These are phyloP conservation scores for Ascoidea tarda DNA, from an alignment of 805 yeast genomes.

Conservation along the genomic window DNA sequence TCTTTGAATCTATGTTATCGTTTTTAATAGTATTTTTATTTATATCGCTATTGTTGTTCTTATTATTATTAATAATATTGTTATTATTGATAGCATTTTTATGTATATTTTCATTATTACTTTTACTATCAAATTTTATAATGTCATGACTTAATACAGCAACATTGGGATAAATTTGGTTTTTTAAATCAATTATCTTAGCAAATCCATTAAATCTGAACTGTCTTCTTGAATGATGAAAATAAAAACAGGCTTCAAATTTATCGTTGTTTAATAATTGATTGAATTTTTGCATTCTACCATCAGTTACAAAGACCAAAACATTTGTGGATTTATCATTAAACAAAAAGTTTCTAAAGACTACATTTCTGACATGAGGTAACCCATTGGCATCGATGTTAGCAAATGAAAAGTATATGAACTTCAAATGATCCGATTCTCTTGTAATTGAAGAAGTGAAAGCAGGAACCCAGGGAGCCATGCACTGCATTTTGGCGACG, in stretches of 20 bases:
- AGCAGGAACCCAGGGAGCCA: slow-evolving; percentile 72
- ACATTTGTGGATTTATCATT: slow-evolving; percentile 54
- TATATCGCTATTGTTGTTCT: background rate
- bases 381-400: slow-evolving; percentile 35
- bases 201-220: slow-evolving; percentile 62
- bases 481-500: slow-evolving; percentile 19
- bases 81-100: background rate
- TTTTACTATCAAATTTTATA: slow-evolving; percentile 10
- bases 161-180: slow-evolving; percentile 4
- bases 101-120: background rate
- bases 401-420: slow-evolving; percentile 51
- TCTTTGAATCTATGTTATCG: background rate
- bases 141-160: slow-evolving; percentile 18
- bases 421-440: slow-evolving; percentile 30
- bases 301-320: slow-evolving; percentile 57
- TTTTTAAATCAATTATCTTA: slow-evolving; percentile 22
- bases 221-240: slow-evolving; percentile 46
- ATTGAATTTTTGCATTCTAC: slow-evolving; percentile 46
- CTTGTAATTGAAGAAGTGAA: slow-evolving; percentile 39
- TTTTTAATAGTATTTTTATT: slow-evolving; percentile 1
- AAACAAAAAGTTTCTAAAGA: slow-evolving; percentile 64
- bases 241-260: slow-evolving; percentile 70
- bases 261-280: slow-evolving; percentile 37
- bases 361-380: slow-evolving; percentile 60
- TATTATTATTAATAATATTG: background rate